Percentiles rank a stretch among this genome's conserved stretches.
These are phyloP conservation scores for Cladorrhinum sp. DNA, from an alignment of 2,329 filamentous ascomycete species.

Conservation along the genomic window DNA sequence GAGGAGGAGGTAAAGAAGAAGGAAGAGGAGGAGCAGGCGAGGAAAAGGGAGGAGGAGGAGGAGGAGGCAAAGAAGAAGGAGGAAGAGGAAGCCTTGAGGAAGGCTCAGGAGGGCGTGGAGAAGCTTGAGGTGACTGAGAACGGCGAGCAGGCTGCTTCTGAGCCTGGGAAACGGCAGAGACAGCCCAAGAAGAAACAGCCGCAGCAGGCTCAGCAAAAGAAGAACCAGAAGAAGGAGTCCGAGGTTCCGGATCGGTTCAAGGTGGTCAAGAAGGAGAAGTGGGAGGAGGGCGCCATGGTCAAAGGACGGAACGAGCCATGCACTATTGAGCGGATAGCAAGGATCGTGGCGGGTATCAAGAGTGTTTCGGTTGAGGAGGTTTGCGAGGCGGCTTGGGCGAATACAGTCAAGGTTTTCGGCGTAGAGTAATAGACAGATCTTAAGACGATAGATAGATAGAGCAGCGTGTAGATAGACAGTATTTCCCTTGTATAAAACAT, in stretches of 20 bases:
- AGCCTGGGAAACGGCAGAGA: conserved; percentile 7
- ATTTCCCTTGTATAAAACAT: background rate
- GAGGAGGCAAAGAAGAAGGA: background rate
- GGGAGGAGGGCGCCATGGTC: conserved; percentile 80
- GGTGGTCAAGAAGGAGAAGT: conserved; percentile 94
- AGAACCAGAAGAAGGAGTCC: conserved; percentile 57
- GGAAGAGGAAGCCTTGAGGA: background rate
- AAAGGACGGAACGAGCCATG: conserved; percentile 95
- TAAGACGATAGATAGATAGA: background rate
- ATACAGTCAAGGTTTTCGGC: conserved; percentile 77
- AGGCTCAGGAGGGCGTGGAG: background rate
- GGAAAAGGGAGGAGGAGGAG: background rate
- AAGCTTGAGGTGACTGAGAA: background rate
- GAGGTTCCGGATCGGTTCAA: conserved; percentile 72
- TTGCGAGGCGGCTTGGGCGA: conserved; percentile 79
- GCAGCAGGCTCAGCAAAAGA: conserved; percentile 35
- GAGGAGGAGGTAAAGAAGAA: conserved; percentile 17
- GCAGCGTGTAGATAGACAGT: background rate
- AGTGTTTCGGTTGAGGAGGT: conserved; percentile 76
- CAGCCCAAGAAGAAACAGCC: conserved; percentile 34
- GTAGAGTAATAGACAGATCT: background rate
- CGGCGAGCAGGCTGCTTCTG: background rate
- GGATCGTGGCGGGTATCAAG: conserved; percentile 84
- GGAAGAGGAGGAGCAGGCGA: conserved; percentile 4
- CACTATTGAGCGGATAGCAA: conserved; percentile 81